Base-by-base conservation (phyloP, 2,329 filamentous ascomycete species). In the Lasiodiplodia theobromae region DNA sequence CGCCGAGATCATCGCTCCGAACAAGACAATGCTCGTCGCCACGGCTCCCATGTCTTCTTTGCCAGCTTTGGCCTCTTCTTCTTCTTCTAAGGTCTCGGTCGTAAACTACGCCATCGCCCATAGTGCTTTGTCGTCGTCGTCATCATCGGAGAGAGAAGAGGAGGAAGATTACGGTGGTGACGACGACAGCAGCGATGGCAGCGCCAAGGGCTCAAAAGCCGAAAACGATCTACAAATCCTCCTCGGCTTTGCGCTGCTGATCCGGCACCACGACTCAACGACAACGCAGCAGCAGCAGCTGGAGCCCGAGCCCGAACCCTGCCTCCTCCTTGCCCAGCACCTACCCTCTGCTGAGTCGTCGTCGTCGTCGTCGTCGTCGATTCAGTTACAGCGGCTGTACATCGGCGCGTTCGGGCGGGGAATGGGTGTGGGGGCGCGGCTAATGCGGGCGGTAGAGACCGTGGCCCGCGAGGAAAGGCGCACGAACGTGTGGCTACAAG, bases 381-480 rank as follows among this genome's bases (percentile, higher is more conserved):
- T 28, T 28, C 28, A 85, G 71, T 69, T 85, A 28, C 82, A 84
- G 71, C 71, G 83, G 16, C 72, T 85, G 1, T 85, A 85, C 66
- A 79, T 85, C 2, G 69, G 77, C 44, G 66, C 71, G 0, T 66
- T 71, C 2, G 71, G 70, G 6, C 81, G 83, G 54, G 82, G 83
- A 0, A 71, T 68, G 14, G 82, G 82, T 0, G 72, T 83, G 2
- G 83, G 79, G 4, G 78, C 73, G 64, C 70, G 73, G 34, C 71
- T 82, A 12, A 2, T 10, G 4, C 4, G 28, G 23, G 18, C 14
- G 16, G 25, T n/a, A 4, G 58, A 49, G 28, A n/a, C 66, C 0
- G 72, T 81, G 68, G 81, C 82, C 1, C 73, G 74, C 53, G 71
- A 76, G 5, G 74, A 79, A 37, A 82, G 78, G 0, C 83, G 78